phyloP scores from a whole-genome alignment of 306 rosid species.

The Parietaria judaica region DNA sequence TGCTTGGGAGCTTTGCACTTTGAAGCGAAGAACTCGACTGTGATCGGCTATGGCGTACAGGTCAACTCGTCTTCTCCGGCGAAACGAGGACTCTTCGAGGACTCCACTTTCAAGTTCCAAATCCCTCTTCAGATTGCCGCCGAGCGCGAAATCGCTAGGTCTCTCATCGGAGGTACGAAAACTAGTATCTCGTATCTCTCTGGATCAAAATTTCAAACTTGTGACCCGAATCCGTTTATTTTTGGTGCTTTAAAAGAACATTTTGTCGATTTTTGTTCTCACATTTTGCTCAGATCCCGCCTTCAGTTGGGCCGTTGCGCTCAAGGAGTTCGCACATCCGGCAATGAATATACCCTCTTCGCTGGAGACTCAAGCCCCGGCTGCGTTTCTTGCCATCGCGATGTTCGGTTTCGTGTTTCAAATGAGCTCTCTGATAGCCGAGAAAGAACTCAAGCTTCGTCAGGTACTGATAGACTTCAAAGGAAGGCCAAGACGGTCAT shows the following conservation, averaged over 20 bases:
- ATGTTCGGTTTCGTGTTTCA: slow-evolving; percentile 92
- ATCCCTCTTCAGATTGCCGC: slow-evolving; percentile 85
- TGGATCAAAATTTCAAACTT: too few relatives aligned
- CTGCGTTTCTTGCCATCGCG: slow-evolving; percentile 68
- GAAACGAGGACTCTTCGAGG: slow-evolving; percentile 42
- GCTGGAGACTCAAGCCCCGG: slow-evolving; percentile 35
- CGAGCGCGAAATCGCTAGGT: slow-evolving; percentile 79
- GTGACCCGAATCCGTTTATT: too few relatives aligned
- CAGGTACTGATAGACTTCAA: slow-evolving; percentile 36
- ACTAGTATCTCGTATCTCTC: slow-evolving; percentile 1
- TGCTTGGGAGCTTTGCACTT: slow-evolving; percentile 79
- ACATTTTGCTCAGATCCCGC: slow-evolving; percentile 33
- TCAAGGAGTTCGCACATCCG: slow-evolving; percentile 88
- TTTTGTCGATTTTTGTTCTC: too few relatives aligned
- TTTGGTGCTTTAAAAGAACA: too few relatives aligned
- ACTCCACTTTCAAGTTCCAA: slow-evolving; percentile 54
- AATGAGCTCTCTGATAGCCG: slow-evolving; percentile 61
- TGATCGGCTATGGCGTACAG: slow-evolving; percentile 72
- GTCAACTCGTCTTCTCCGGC: slow-evolving; percentile 48
- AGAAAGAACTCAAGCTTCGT: slow-evolving; percentile 91
- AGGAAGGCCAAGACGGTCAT: too few relatives aligned
- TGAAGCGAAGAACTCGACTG: slow-evolving; percentile 31
- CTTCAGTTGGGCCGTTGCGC: slow-evolving; percentile 58
- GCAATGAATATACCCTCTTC: slow-evolving; percentile 31
- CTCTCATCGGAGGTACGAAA: slow-evolving; percentile 62